Conservation (phyloP, 345 rosid genomes). For the Clarkia xantiana region DNA sequence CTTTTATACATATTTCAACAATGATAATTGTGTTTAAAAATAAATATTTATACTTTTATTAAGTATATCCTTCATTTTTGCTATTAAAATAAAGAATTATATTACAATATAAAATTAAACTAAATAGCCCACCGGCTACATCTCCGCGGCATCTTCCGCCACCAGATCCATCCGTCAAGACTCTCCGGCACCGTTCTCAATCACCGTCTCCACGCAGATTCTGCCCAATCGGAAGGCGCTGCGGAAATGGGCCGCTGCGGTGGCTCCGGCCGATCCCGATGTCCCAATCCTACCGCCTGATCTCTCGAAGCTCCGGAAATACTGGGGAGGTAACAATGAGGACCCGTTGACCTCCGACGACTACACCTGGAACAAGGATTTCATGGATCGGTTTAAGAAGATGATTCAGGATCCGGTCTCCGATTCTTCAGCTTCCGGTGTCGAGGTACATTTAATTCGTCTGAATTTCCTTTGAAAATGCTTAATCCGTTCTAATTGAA, state of each 20-base stretch:
- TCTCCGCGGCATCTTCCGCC: slow-evolving; percentile 28
- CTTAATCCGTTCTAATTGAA: too few relatives aligned
- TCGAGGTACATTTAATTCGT: neutral
- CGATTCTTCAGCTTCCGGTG: neutral
- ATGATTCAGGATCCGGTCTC: slow-evolving; percentile 32
- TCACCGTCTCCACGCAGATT: slow-evolving; percentile 42
- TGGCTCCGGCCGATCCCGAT: slow-evolving; percentile 84
- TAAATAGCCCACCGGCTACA: slow-evolving; percentile 22
- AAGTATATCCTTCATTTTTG: too few relatives aligned
- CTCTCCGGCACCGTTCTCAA: slow-evolving; percentile 14
- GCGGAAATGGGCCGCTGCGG: slow-evolving; percentile 70
- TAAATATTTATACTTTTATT: too few relatives aligned
- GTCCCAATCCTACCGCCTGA: slow-evolving; percentile 40
- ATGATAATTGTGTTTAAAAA: too few relatives aligned
- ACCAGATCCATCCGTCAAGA: slow-evolving; percentile 39
- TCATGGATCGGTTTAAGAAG: slow-evolving; percentile 60
- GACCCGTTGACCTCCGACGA: slow-evolving; percentile 84
- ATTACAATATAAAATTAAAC: too few relatives aligned
- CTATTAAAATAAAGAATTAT: too few relatives aligned
- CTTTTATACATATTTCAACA: too few relatives aligned
- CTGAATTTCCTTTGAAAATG: too few relatives aligned
- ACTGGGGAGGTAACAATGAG: slow-evolving; percentile 76
- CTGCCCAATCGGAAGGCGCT: slow-evolving; percentile 58
- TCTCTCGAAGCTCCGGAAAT: slow-evolving; percentile 56
- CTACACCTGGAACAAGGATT: slow-evolving; percentile 86